Evolutionary conservation across 306 rosid genomes (phyloP), one percentile per base, ranked within the genome.

Genomic region (Corylus avellana): DNA sequence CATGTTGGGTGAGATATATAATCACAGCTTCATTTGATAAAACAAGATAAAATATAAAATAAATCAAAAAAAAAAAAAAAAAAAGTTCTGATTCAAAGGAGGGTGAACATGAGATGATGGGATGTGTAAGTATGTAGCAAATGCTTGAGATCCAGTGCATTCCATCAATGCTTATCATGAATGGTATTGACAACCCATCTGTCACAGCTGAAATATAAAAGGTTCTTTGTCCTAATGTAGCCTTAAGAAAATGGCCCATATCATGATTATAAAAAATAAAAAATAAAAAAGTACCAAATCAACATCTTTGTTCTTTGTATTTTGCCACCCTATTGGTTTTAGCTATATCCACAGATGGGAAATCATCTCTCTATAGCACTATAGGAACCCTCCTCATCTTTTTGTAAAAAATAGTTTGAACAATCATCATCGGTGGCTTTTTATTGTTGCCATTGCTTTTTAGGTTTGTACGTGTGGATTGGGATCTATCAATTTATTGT

Each of bases 161-260:
- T 68, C 72, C 72, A 42, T 59, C 72, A 42, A 39, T 68, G 51
- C 7, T 42, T 42, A 68, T 68, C 51, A 68, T 42, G 48, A 39
- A 68, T 17, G 29, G 42, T 49, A 68, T 68, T 68, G 50, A 68
- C 47, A 11, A 68, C 22, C 42, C 51, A 68, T 68, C 29, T 25
- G 72, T 68, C 50, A 2, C 50, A 68, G n/a, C 13, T 42, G 72
- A 42, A 39, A 68, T n/a, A 18, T 42, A 10, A 68, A 37, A 68
- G 51, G 29, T 37, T 22, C 14, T 37, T 17, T 4, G 29, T 67
- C 49, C 51, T 17, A 25, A 59, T 29, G 35, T 25, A 68, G 50
- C 16, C 39, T 17, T 1, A 39, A n/a, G 50, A 67, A 67, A 39
- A 37, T 39, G 47, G 39, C 72, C 72, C 29, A 4, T 37, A 67